A percentile compares a stretch with the other conserved stretches of the same genome.
These are phyloP conservation scores for Lachnellula suecica DNA, from an alignment of 2,329 filamentous ascomycete genomes.

Conservation along the genomic window DNA sequence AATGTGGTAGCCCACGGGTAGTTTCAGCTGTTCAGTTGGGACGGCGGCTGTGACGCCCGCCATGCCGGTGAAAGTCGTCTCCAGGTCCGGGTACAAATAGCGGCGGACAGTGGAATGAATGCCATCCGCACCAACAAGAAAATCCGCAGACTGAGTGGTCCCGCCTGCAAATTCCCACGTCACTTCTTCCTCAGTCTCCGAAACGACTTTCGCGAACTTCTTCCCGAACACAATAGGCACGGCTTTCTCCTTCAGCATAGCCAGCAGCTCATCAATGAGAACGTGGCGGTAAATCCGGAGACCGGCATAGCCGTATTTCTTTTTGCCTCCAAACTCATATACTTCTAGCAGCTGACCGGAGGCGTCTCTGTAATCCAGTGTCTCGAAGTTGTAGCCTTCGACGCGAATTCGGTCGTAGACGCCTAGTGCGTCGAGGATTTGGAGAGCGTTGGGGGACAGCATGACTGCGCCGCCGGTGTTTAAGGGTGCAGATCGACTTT, in stretches of 20 bases:
- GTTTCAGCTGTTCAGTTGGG: conserved; percentile 18
- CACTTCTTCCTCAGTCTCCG: conserved; percentile 40
- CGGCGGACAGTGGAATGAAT: conserved; percentile 56
- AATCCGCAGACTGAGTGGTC: conserved; percentile 35
- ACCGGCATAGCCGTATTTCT: conserved; percentile 51
- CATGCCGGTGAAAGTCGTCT: conserved; percentile 51
- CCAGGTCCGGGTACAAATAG: conserved; percentile 48
- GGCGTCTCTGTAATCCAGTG: conserved; percentile 44
- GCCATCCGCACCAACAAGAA: conserved; percentile 58
- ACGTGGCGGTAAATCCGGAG: conserved; percentile 54
- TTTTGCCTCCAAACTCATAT: conserved; percentile 47
- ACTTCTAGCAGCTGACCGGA: conserved; percentile 35
- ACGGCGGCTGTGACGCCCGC: conserved; percentile 35
- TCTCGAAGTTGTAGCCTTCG: conserved; percentile 50
- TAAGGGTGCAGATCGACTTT: conserved; percentile 43
- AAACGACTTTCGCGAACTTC: conserved; percentile 45
- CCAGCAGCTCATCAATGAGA: conserved; percentile 48
- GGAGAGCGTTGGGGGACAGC: conserved; percentile 58
- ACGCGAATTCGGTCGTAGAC: conserved; percentile 45
- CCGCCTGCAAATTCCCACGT: conserved; percentile 49
- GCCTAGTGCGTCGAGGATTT: conserved; percentile 49
- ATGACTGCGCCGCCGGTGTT: conserved; percentile 55
- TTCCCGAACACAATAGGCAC: conserved; percentile 46
- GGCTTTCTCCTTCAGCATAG: conserved; percentile 37
- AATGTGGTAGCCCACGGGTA: conserved; percentile 18